Percentiles rank a stretch among this genome's conserved stretches.
Evolutionary conservation across 2,329 filamentous ascomycete genomes (phyloP).

Genomic region (Cercospora sp.): DNA sequence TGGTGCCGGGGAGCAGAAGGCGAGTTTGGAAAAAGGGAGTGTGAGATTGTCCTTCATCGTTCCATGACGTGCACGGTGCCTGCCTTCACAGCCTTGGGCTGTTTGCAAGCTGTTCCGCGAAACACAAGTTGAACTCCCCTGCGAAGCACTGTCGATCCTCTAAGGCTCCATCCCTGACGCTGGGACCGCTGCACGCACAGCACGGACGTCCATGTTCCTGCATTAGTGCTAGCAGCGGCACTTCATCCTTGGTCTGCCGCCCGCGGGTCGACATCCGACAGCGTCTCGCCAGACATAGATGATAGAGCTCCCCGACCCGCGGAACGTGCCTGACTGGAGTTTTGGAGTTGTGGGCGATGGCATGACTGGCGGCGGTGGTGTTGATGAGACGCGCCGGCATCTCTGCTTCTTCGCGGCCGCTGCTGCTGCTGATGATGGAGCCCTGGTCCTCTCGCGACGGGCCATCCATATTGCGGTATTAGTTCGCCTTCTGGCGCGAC

Average conservation of each 20-base stretch:
- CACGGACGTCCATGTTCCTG: slow-evolving; percentile 1
- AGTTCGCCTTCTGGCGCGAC: slow-evolving; percentile 10
- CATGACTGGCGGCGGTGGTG: not conserved
- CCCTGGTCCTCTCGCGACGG: not conserved
- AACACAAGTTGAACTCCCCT: not conserved
- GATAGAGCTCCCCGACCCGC: not conserved
- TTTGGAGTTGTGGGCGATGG: not conserved
- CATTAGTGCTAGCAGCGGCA: slow-evolving; percentile 9
- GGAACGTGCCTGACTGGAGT: not conserved
- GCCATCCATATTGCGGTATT: not conserved
- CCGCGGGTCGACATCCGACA: not conserved
- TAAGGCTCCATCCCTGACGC: not conserved
- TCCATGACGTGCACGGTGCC: not conserved
- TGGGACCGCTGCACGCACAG: not conserved
- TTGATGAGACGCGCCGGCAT: not conserved
- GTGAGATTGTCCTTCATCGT: slow-evolving; percentile 1
- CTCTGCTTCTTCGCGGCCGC: not conserved
- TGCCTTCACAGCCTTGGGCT: not conserved
- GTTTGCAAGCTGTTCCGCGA: slow-evolving; percentile 11
- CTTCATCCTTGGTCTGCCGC: not conserved
- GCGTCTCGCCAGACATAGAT: not conserved
- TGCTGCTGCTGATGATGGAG: not conserved
- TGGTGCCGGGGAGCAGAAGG: slow-evolving; percentile 6
- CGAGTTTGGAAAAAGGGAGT: slow-evolving; percentile 10
- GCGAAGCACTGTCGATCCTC: not conserved